These are phyloP conservation scores for Omphalotus guepiniiformis DNA, from an alignment of 768 basidiomycete genomes.

Conservation along the genomic window DNA sequence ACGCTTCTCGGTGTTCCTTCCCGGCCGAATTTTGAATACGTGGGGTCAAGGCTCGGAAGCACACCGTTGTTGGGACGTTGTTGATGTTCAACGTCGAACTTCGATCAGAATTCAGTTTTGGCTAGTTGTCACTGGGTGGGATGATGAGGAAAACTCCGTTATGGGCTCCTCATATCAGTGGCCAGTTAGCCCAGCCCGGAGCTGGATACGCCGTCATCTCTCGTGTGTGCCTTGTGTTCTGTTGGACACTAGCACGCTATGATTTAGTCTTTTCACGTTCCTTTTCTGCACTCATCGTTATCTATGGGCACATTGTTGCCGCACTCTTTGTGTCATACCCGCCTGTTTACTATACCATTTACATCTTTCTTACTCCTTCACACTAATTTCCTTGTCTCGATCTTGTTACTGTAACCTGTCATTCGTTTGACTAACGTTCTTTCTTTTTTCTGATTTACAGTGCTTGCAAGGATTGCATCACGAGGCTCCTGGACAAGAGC, in stretches of 20 bases:
- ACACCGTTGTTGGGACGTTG: no score
- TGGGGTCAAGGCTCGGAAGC: no score
- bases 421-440: neutral
- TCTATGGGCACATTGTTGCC: constrained; percentile 2
- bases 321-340: constrained; percentile 6
- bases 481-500: constrained; percentile 86
- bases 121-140: neutral
- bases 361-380: neutral
- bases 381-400: constrained; percentile 3
- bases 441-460: constrained; percentile 44
- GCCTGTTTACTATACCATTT: neutral
- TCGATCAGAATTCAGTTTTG: constrained; percentile 8
- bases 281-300: constrained; percentile 6
- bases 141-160: no score
- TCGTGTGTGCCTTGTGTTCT: neutral
- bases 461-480: constrained; percentile 83
- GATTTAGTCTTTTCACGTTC: neutral
- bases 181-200: neutral
- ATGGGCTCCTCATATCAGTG: neutral
- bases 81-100: no score
- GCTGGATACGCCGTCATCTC: constrained; percentile 6
- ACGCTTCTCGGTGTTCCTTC: neutral
- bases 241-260: constrained; percentile 1
- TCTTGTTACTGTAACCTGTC: neutral
- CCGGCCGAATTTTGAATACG: neutral